A percentile compares a stretch with the other conserved stretches of the same genome.
phyloP scores from a whole-genome alignment of 176 grass and related monocot genomes.

The Ensete glaucum region DNA sequence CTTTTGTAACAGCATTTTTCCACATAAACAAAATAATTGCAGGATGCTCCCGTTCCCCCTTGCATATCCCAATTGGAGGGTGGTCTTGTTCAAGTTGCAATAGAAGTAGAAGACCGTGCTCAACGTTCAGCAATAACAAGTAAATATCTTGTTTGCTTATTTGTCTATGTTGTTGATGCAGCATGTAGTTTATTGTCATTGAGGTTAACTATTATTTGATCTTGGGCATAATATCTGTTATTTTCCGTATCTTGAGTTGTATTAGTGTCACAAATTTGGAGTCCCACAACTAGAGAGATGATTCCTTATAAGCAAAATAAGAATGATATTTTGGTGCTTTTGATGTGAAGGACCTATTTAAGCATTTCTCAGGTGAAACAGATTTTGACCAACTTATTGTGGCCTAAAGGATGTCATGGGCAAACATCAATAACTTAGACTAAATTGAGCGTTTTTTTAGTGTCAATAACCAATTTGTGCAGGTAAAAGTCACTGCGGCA shows the following conservation, averaged over 20 bases:
- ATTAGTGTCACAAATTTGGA: not conserved
- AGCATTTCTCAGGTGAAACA: not conserved
- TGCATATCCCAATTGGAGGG: conserved; percentile 86
- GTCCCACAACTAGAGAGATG: not conserved
- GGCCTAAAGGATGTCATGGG: not conserved
- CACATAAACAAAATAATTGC: conserved; percentile 3
- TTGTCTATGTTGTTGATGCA: not conserved
- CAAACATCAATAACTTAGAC: too few species aligned
- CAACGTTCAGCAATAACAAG: conserved; percentile 97
- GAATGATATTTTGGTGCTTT: not conserved
- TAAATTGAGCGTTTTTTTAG: too few species aligned
- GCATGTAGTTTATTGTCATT: too few species aligned
- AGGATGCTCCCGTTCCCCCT: conserved; percentile 97
- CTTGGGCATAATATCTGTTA: too few species aligned
- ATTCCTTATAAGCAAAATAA: not conserved
- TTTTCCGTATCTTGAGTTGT: not conserved
- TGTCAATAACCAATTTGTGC: too few species aligned
- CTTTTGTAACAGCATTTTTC: not conserved
- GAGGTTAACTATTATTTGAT: too few species aligned
- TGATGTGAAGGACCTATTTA: not conserved
- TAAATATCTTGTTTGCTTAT: conserved; percentile 18
- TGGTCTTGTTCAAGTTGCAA: conserved; percentile 93
- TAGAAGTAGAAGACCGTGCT: conserved; percentile 96
- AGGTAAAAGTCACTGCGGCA: too few species aligned
- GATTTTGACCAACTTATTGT: not conserved